Percentiles rank a stretch among this genome's conserved stretches.
These are phyloP conservation scores for Bassia scoparia DNA, from an alignment of 148 eudicot genomes.

Conservation along the genomic window DNA sequence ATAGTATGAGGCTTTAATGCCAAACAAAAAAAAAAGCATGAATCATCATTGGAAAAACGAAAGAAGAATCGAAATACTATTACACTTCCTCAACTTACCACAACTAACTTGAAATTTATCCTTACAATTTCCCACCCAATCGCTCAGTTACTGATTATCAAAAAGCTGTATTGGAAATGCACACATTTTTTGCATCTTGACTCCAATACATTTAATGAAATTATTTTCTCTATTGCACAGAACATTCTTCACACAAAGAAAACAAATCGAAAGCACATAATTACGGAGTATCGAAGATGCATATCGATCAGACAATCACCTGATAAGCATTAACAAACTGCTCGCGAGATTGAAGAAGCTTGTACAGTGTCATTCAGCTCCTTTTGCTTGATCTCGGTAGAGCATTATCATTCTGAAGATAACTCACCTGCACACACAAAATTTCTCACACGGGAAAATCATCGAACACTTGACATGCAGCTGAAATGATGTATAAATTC, in stretches of 20 bases:
- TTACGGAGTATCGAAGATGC: background rate
- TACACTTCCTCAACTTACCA: too few relatives aligned
- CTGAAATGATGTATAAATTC: too few relatives aligned
- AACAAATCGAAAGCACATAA: too few relatives aligned
- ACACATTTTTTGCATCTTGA: background rate
- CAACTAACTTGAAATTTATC: too few relatives aligned
- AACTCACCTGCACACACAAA: slow-evolving; percentile 37
- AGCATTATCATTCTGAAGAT: slow-evolving; percentile 49
- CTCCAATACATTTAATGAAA: background rate
- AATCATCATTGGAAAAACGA: too few relatives aligned
- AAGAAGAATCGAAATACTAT: too few relatives aligned
- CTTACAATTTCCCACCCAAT: too few relatives aligned
- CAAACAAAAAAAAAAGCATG: too few relatives aligned
- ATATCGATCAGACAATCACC: slow-evolving; percentile 28
- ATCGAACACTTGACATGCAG: slow-evolving; percentile 21
- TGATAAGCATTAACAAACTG: slow-evolving; percentile 48
- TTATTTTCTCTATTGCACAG: too few relatives aligned
- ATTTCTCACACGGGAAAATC: slow-evolving; percentile 23
- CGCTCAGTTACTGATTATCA: too few relatives aligned
- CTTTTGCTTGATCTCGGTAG: slow-evolving; percentile 55
- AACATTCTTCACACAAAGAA: background rate
- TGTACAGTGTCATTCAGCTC: slow-evolving; percentile 50
- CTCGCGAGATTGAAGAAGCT: slow-evolving; percentile 49
- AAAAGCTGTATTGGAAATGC: too few relatives aligned
- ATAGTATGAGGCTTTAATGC: too few relatives aligned